Percentiles rank a stretch among this genome's conserved stretches.
Conservation (phyloP, 2,329 filamentous ascomycete genomes). For the Penicillium frequentans region DNA sequence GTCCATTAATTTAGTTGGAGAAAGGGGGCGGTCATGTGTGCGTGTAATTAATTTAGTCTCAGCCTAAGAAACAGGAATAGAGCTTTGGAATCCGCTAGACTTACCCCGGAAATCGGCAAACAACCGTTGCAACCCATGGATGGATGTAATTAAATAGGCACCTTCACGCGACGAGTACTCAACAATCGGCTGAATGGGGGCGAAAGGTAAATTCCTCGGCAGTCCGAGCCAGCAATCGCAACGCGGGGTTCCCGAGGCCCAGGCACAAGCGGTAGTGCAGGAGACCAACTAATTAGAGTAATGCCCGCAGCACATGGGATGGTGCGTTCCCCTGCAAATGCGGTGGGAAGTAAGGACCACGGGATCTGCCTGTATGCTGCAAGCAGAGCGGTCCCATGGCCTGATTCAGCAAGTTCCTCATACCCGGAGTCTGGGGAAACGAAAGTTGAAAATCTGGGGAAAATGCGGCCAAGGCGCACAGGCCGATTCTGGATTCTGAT, state of each 20-base stretch:
- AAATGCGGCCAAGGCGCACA: conserved; percentile 11
- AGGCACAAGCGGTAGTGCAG: background rate
- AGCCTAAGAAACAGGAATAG: background rate
- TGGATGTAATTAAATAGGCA: background rate
- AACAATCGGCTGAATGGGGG: background rate
- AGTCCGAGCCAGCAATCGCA: background rate
- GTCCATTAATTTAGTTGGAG: background rate
- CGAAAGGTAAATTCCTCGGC: background rate
- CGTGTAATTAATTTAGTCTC: background rate
- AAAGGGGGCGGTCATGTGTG: background rate
- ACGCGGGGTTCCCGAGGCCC: conserved; percentile 1
- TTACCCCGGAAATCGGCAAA: background rate
- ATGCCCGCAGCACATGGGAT: background rate
- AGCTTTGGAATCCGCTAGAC: background rate
- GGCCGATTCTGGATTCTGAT: conserved; percentile 6
- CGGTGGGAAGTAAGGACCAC: background rate
- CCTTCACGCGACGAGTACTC: background rate
- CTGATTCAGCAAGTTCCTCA: background rate
- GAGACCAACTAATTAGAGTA: conserved; percentile 3
- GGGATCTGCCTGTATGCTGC: background rate
- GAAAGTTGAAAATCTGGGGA: conserved; percentile 25
- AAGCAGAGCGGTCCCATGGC: background rate
- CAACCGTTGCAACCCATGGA: background rate
- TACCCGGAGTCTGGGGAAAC: conserved; percentile 22
- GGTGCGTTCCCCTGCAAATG: background rate